phyloP scores from a whole-genome alignment of 495 filamentous ascomycete species.

The Penicillium ochrochloron region DNA sequence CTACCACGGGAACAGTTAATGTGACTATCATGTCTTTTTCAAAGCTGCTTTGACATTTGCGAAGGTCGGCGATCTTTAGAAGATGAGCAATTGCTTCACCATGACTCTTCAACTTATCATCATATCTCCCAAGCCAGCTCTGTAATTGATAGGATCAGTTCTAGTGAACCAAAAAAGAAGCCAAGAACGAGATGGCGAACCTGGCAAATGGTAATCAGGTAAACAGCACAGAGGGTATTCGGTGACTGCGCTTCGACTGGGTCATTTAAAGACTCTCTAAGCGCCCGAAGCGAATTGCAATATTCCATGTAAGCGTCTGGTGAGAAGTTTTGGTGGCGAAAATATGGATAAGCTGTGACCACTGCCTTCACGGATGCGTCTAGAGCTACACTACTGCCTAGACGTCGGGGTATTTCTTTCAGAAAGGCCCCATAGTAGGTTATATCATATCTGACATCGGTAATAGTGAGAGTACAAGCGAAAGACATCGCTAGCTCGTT shows the following conservation, averaged over 20 bases:
- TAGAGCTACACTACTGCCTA: conserved; percentile 41
- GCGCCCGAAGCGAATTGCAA: conserved; percentile 33
- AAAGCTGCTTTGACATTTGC: conserved; percentile 32
- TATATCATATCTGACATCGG: conserved; percentile 42
- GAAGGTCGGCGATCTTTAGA: conserved; percentile 30
- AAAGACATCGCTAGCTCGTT: conserved; percentile 30
- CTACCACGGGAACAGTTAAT: conserved; percentile 42
- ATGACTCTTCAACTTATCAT: conserved; percentile 32
- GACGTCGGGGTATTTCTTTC: conserved; percentile 35
- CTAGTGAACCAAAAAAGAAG: neutral
- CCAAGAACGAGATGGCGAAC: conserved; percentile 19
- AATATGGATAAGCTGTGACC: conserved; percentile 30
- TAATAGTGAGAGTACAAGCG: conserved; percentile 29
- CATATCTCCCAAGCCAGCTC: conserved; percentile 34
- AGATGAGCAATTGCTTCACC: conserved; percentile 39
- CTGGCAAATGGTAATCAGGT: conserved; percentile 48
- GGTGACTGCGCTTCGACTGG: conserved; percentile 33
- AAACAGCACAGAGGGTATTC: conserved; percentile 48
- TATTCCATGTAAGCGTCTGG: conserved; percentile 30
- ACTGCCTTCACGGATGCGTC: conserved; percentile 42
- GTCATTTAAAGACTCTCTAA: conserved; percentile 41
- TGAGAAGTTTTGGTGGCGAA: conserved; percentile 25
- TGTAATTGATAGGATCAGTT: neutral
- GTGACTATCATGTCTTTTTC: conserved; percentile 38
- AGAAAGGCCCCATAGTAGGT: conserved; percentile 42